Base-by-base conservation (phyloP, 2,329 filamentous ascomycete species). In the Aureobasidium sp. region DNA sequence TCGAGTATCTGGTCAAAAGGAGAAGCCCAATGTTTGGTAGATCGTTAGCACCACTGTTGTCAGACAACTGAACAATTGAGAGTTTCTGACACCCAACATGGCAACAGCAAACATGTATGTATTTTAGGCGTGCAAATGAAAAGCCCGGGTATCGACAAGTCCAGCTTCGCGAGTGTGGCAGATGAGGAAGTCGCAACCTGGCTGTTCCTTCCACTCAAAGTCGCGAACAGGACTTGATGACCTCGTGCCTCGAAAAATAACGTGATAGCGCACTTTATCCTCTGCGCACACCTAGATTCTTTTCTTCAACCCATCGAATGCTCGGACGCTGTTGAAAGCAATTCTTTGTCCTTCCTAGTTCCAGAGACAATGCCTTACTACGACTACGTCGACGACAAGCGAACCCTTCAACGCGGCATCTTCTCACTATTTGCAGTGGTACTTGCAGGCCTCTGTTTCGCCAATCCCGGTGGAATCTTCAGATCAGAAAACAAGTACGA, bases 381-480 rank as follows among this genome's bases (percentile, higher is more conserved):
- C 63, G 66, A 68, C 44, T 62, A 67, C 37, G 52, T 72, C 61
- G 69, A 72, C 66, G 64, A 69, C 61, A 68, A 71, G 60, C 66
- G 69, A 59, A 68, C 66, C 61, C 69, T 71, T 56, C 70, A 70
- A 50, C 69, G 70, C 53, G 67, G 65, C 3, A 66, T 72, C 29
- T 74, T 74, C 62, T 64, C 72, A 39, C 54, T 65, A 35, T 67
- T 66, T 17, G 66, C 70, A 3, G 53, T 73, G 4, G 64, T 62
- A n/a, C 63, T 68, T 29, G 71, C 71, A 24, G 70, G 67, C 65
- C 49, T 71, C 66, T 74, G 72, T 70, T 73, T 70, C 64, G 49
- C 71, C 48, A 71, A 71, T 60, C 72, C 72, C 15, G 45, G 70
- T 49, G 67, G 67, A 59, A 73, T 72, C 62, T 74, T 73, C 69